Percentiles rank a stretch among this genome's conserved stretches.
Conservation (phyloP, 371 early-diverging fungal genomes). For the Funneliformis caledonium region DNA sequence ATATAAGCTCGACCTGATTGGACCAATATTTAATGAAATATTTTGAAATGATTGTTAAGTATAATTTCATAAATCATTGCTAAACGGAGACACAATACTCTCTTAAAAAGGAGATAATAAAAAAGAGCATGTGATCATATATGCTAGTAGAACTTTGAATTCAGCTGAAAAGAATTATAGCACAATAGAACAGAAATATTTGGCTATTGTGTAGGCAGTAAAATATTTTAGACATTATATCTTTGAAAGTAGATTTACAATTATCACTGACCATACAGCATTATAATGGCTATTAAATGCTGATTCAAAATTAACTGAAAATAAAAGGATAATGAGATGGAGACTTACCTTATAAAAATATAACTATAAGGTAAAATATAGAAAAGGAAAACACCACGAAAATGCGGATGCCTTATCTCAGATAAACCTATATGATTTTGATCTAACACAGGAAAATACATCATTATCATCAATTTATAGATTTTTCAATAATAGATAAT, state of each 20-base stretch:
- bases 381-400: too few species aligned
- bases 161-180: neutral
- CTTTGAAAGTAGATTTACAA: neutral
- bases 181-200: neutral
- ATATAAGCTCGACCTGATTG: too few species aligned
- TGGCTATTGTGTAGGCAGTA: neutral
- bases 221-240: neutral
- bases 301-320: neutral
- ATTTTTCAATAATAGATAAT: too few species aligned
- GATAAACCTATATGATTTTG: too few species aligned
- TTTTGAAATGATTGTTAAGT: too few species aligned
- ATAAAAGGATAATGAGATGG: neutral
- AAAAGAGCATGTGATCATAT: conserved; percentile 34
- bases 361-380: neutral
- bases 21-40: too few species aligned
- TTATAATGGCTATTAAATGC: neutral
- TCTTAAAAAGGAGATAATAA: conserved; percentile 42
- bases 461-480: too few species aligned
- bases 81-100: too few species aligned
- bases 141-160: neutral
- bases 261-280: neutral
- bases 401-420: too few species aligned
- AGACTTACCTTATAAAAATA: too few species aligned
- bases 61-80: too few species aligned
- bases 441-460: too few species aligned